These are phyloP conservation scores for Coniella vitis DNA, from an alignment of 2,329 filamentous ascomycete species.

Conservation along the genomic window DNA sequence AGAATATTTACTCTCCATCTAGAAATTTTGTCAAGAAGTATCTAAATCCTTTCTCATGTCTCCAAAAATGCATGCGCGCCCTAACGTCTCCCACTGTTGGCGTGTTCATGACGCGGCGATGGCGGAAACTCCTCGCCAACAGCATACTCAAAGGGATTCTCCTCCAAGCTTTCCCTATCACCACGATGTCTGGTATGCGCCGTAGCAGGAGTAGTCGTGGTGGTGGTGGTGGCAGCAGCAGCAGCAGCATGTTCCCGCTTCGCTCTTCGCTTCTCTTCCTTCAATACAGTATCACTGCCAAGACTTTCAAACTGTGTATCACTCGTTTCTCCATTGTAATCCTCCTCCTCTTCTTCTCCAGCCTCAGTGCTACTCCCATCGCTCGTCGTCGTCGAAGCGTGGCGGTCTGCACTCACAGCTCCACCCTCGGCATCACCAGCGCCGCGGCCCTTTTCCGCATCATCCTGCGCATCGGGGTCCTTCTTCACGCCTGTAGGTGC, in stretches of 20 bases:
- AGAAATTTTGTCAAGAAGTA: no score
- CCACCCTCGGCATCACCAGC: not conserved
- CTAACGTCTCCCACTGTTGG: no score
- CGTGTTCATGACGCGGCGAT: not conserved
- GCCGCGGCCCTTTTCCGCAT: slow-evolving; percentile 9
- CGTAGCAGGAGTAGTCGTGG: no score
- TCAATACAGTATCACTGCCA: no score
- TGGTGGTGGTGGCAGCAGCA: no score
- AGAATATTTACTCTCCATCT: no score
- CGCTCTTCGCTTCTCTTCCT: no score
- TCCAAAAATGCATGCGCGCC: not conserved
- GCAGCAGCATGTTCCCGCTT: no score
- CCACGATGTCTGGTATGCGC: not conserved
- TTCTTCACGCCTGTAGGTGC: slow-evolving; percentile 1
- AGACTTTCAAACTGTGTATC: no score
- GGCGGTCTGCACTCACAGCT: not conserved
- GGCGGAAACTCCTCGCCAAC: not conserved
- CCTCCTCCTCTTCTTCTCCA: not conserved
- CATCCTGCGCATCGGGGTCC: not conserved
- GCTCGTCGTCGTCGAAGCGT: no score
- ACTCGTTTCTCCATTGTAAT: no score
- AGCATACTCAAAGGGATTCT: not conserved
- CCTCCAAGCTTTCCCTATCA: not conserved
- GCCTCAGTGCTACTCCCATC: not conserved
- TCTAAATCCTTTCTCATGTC: not conserved